phyloP scores from a whole-genome alignment of 164 flowering plant species.

The Dillenia turbinata region DNA sequence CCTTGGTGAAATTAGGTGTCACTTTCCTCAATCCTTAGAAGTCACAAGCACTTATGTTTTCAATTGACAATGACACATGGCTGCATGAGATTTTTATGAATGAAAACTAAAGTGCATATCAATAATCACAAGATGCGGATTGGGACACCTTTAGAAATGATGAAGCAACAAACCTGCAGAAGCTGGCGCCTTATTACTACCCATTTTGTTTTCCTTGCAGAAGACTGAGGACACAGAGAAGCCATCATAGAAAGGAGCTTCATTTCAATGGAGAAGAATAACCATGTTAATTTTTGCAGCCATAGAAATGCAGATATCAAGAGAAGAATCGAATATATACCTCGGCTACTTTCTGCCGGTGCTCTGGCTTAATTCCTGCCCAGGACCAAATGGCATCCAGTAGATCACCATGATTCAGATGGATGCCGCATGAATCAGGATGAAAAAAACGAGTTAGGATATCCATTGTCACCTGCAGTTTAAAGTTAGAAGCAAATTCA shows the following conservation, averaged over 20 bases:
- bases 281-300: constrained; percentile 5
- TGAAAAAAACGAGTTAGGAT: constrained; percentile 45
- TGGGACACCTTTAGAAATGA: no score
- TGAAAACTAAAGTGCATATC: no score
- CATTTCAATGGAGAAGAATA: constrained; percentile 16
- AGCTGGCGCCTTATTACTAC: constrained; percentile 82
- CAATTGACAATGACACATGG: no score
- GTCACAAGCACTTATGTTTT: no score
- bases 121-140: no score
- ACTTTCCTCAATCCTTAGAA: no score
- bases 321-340: constrained; percentile 25
- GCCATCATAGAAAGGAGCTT: constrained; percentile 81
- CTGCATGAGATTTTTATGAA: no score
- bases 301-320: background rate
- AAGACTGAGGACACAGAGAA: constrained; percentile 76
- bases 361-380: constrained; percentile 74
- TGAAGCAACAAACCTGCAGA: constrained; percentile 53
- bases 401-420: constrained; percentile 73
- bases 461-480: constrained; percentile 70
- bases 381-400: constrained; percentile 91
- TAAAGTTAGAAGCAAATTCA: background rate
- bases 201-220: constrained; percentile 81
- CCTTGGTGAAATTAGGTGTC: no score
- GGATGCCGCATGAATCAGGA: constrained; percentile 65
- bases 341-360: constrained; percentile 83